A percentile compares a stretch with the other conserved stretches of the same genome.
phyloP scores from a whole-genome alignment of 1,139 yeast genomes.

The Yamadazyma dushanensis region DNA sequence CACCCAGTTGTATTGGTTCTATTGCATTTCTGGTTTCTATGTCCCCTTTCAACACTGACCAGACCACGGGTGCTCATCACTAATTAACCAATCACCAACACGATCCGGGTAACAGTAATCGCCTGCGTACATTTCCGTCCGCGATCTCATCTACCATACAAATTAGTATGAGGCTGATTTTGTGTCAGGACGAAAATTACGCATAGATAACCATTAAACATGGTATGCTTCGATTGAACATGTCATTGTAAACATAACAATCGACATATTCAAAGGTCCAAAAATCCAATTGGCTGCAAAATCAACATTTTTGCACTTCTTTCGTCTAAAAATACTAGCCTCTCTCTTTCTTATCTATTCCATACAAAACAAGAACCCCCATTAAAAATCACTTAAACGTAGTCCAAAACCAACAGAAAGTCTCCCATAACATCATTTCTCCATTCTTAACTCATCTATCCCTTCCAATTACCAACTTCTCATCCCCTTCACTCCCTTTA shows the following conservation, averaged over 20 bases:
- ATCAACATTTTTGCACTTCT: neutral
- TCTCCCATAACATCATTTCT: neutral
- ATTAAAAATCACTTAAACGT: neutral
- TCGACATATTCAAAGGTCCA: neutral
- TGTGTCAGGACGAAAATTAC: neutral
- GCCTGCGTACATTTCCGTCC: neutral
- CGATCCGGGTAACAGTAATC: constrained; percentile 1
- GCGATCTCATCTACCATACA: neutral
- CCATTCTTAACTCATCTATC: neutral
- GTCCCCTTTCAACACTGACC: no score
- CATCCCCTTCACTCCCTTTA: neutral
- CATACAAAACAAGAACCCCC: no score
- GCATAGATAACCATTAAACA: constrained; percentile 1
- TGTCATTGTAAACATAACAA: neutral
- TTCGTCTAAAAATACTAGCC: no score
- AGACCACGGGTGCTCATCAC: constrained; percentile 2
- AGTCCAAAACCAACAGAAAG: neutral
- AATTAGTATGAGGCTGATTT: neutral
- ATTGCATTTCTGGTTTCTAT: no score
- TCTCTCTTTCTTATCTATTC: constrained; percentile 1
- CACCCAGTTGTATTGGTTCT: no score
- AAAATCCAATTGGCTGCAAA: neutral
- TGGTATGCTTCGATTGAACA: neutral
- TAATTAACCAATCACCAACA: neutral
- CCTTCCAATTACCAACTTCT: neutral